Evolutionary conservation across 2,329 filamentous ascomycete species (phyloP), one percentile per base, ranked within the genome.

Genomic region (Calonectria leucothoes): DNA sequence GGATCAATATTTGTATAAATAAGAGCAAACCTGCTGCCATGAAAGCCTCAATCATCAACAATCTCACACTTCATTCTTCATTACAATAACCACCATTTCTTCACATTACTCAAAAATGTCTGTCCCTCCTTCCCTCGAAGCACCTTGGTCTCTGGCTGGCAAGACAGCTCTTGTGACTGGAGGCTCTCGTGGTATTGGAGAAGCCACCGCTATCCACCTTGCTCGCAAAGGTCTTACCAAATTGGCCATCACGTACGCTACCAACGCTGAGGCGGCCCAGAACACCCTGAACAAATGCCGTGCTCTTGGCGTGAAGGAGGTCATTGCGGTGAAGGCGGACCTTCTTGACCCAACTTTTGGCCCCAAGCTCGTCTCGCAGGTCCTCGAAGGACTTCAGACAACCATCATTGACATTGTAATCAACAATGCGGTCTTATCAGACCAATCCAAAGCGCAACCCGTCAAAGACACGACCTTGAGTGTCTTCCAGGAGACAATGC

Each of bases 131-230:
- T 49, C 42, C 25, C 14, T 45, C 3, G 61, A 65, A 7, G 20
- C 39, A 6, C 61, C 61, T 35, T 65, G 61, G 61, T 68, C 66
- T 20, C 59, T 72, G 17, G 31, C 39, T 10, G 66, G 61, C 25
- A 72, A 72, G 70, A 70, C 70, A 15, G 70, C 66, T 11, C 49
- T 72, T 27, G 59, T 72, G 15, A 70, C 70, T 15, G 66, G 70
- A 6, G 66, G 37, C 20, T 72, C 70, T 37, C 66, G 70, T 6
- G 66, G 70, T 23, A 72, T 72, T 25, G 70, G 59, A 15, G 57
- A 51, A 31, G 66, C 71, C 20, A 73, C 61, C 17, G 71, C 71
- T 2, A 59, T 73, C 25, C 66, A 73, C 7, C 39, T 73, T 4
- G 61, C 71, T 7, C 66, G 59, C 20, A 73, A 73, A 45, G 70